Percentiles rank a stretch among this genome's conserved stretches.
Conservation (phyloP, 2,329 filamentous ascomycete genomes). For the Diaporthe vexans region DNA sequence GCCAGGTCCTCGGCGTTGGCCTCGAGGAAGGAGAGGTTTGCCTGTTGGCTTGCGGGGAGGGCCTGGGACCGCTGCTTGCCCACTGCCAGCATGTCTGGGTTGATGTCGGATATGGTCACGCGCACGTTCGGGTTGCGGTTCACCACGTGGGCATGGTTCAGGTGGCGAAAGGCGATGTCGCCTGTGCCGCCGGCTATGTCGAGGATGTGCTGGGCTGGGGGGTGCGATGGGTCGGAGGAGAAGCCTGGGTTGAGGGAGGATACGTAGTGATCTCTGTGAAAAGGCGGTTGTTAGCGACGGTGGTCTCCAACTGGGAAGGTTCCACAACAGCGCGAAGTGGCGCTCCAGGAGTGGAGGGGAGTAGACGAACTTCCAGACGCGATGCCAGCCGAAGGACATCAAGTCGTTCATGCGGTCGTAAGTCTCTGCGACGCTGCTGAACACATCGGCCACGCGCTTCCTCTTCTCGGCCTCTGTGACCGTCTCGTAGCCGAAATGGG, state of each 20-base stretch:
- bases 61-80: slow-evolving; percentile 58
- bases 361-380: slow-evolving; percentile 83
- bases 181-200: slow-evolving; percentile 98
- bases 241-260: slow-evolving; percentile 88
- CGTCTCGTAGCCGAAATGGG: slow-evolving; percentile 93
- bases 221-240: slow-evolving; percentile 56
- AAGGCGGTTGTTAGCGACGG: slow-evolving; percentile 35
- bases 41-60: slow-evolving; percentile 48
- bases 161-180: slow-evolving; percentile 96
- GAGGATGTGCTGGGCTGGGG: slow-evolving; percentile 78
- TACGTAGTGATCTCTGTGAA: slow-evolving; percentile 85
- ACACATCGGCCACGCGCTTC: slow-evolving; percentile 83
- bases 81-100: slow-evolving; percentile 63
- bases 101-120: slow-evolving; percentile 61
- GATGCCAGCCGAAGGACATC: slow-evolving; percentile 98
- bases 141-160: slow-evolving; percentile 86
- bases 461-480: slow-evolving; percentile 84
- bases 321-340: not conserved
- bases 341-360: not conserved
- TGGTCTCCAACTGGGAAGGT: not conserved
- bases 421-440: slow-evolving; percentile 92
- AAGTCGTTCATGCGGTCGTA: slow-evolving; percentile 99
- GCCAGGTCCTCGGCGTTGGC: slow-evolving; percentile 88
- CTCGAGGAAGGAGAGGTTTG: slow-evolving; percentile 80
- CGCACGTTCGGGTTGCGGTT: slow-evolving; percentile 73